Base-by-base conservation (phyloP, 2,329 filamentous ascomycete genomes). In the Pseudonectria buxi region DNA sequence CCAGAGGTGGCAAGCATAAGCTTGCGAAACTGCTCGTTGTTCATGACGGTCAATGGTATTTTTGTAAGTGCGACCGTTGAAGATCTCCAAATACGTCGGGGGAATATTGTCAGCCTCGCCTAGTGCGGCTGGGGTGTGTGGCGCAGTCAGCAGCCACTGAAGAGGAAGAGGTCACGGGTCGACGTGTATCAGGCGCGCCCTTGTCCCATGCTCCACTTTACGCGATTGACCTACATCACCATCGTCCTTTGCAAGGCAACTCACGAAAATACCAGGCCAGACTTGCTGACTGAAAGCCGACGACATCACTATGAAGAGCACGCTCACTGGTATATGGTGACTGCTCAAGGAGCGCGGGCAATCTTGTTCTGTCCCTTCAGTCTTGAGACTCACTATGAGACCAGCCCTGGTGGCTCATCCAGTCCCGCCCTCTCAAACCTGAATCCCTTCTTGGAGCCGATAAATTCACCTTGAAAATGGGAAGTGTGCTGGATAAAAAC, bases 1-100 rank as follows among this genome's bases (percentile, higher is more conserved):
- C 60, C 54, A 6, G 68, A 55, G 40, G 68, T 70, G 27, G 61
- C 60, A 30, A 80, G 68, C 14, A 95, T 62, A 6, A 96, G 74
- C 45, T 83, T 83, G 36, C 92, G 83, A 55, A 98, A 98, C 53
- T 95, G 86, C 28, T 88, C 78, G 70, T 96, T 96, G 60, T 96
- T 94, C 92, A 98, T 96, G 26, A 28, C 44, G 35, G 32, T 18
- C 27, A 28, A 30, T 26, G 30, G 27, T 40, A 24, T 30, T 26
- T 26, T 30, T 14, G 6, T 6, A 29, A 9, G 13, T 33, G 7
- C 14, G 25, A 27, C 10, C 14, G 14, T 12, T 13, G 22, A 27
- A 29, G 14, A 32, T 28, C 14, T 12, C n/a, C 4, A 16, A 32
- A 30, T 32, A 40, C 16, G 51, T 36, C 30, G 24, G 26, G 32